Evolutionary conservation across 2,329 filamentous ascomycete genomes (phyloP).

Genomic region (Pezicula neosporulosa): DNA sequence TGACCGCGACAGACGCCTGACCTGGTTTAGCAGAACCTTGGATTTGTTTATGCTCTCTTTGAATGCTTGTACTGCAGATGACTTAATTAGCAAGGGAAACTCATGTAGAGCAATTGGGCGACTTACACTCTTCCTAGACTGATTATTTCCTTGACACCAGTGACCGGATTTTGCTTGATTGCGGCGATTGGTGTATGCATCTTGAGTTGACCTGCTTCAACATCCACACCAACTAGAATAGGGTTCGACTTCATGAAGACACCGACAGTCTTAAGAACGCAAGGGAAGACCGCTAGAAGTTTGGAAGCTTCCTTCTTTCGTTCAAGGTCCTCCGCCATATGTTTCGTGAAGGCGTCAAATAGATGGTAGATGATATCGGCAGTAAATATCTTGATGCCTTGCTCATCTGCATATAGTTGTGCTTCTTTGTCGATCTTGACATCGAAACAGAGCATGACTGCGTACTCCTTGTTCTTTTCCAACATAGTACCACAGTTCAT

Average conservation of each 20-base stretch:
- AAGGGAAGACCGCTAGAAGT: conserved; percentile 94
- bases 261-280: conserved; percentile 81
- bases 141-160: conserved; percentile 80
- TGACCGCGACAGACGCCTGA: conserved; percentile 94
- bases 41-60: conserved; percentile 96
- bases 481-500: conserved; percentile 95
- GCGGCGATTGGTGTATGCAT: conserved; percentile 88
- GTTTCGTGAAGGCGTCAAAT: conserved; percentile 93
- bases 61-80: conserved; percentile 75
- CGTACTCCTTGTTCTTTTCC: conserved; percentile 90
- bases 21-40: conserved; percentile 83
- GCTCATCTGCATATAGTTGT: conserved; percentile 82
- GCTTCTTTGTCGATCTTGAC: conserved; percentile 99
- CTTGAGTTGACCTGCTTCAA: conserved; percentile 82
- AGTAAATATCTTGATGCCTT: conserved; percentile 96
- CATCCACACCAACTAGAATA: conserved; percentile 93
- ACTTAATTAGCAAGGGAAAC: conserved; percentile 17
- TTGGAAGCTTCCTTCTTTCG: conserved; percentile 97
- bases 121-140: conserved; percentile 74
- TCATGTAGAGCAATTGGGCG: not conserved
- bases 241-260: conserved; percentile 98
- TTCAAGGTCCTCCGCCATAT: conserved; percentile 83
- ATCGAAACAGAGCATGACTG: conserved; percentile 99
- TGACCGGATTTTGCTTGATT: conserved; percentile 76
- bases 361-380: conserved; percentile 99